Percentiles rank a stretch among this genome's conserved stretches.
phyloP scores from a whole-genome alignment of 768 basidiomycete species.

The Chalciporus sphaerocephalus region DNA sequence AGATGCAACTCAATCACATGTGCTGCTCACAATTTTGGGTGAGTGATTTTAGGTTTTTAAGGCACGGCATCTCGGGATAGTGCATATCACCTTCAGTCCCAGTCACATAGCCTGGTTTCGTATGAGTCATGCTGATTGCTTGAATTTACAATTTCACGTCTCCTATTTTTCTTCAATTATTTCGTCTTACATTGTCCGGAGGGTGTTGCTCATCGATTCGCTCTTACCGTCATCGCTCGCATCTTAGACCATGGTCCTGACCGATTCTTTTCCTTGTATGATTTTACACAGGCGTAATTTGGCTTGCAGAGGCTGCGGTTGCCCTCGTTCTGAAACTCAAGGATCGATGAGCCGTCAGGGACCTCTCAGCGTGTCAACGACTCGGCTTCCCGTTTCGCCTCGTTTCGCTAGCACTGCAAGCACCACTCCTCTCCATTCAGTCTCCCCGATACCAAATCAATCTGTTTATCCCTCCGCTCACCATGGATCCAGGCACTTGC shows the following conservation, averaged over 20 bases:
- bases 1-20: slow-evolving; percentile 69
- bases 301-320: slow-evolving; percentile 74
- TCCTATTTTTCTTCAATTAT: slow-evolving; percentile 26
- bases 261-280: slow-evolving; percentile 46
- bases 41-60: slow-evolving; percentile 33
- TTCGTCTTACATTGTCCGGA: slow-evolving; percentile 5
- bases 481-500: slow-evolving; percentile 25
- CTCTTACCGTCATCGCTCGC: slow-evolving; percentile 11
- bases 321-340: slow-evolving; percentile 44
- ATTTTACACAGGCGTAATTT: slow-evolving; percentile 65
- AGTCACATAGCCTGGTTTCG: slow-evolving; percentile 7
- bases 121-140: slow-evolving; percentile 15
- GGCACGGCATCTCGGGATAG: neutral
- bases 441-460: slow-evolving; percentile 23
- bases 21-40: slow-evolving; percentile 85
- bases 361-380: slow-evolving; percentile 18
- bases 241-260: slow-evolving; percentile 36
- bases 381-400: slow-evolving; percentile 23
- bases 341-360: slow-evolving; percentile 31
- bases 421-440: slow-evolving; percentile 13
- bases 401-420: slow-evolving; percentile 21
- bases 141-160: slow-evolving; percentile 24
- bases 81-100: neutral
- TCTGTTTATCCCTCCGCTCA: slow-evolving; percentile 28
- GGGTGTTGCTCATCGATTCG: neutral